These are phyloP conservation scores for Pseudogymnoascus sp. DNA, from an alignment of 2,329 filamentous ascomycete species.

Conservation along the genomic window DNA sequence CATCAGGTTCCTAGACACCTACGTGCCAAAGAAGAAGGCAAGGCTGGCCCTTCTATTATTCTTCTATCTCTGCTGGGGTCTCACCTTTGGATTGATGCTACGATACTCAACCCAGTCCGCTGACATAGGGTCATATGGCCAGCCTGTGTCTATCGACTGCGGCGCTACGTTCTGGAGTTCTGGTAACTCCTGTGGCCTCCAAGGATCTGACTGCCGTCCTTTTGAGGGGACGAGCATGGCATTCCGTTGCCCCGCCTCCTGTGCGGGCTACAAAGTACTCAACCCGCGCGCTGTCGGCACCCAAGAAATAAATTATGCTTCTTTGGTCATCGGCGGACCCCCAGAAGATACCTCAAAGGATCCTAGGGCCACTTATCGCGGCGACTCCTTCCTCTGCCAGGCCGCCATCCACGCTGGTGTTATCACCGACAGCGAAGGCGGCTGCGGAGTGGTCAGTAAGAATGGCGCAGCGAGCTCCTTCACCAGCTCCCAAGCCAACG, in stretches of 20 bases:
- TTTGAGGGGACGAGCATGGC: conserved; percentile 62
- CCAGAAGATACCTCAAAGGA: conserved; percentile 32
- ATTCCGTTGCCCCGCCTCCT: conserved; percentile 68
- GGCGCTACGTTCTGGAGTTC: conserved; percentile 60
- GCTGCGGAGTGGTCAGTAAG: conserved; percentile 72
- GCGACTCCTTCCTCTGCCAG: conserved; percentile 80
- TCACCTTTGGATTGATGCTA: conserved; percentile 61
- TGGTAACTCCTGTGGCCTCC: conserved; percentile 63
- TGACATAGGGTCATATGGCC: conserved; percentile 59
- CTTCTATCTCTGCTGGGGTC: conserved; percentile 58
- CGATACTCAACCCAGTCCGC: conserved; percentile 49
- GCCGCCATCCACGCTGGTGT: conserved; percentile 78
- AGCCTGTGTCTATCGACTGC: conserved; percentile 57
- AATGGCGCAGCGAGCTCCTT: conserved; percentile 60
- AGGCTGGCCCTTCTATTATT: conserved; percentile 48
- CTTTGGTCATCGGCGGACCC: conserved; percentile 62
- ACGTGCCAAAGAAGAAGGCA: conserved; percentile 50
- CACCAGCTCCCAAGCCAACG: conserved; percentile 55
- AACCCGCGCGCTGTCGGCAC: conserved; percentile 70
- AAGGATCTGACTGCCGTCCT: conserved; percentile 66
- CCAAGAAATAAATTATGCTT: conserved; percentile 53
- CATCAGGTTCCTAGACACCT: conserved; percentile 51
- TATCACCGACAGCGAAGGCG: conserved; percentile 61
- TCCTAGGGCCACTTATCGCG: conserved; percentile 60
- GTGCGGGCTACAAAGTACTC: conserved; percentile 53